phyloP scores from a whole-genome alignment of 164 flowering plant genomes.

The grape (Vitis vinifera) region ASM3070453v1 NC_081823.1:14963001-14963500 shows the following conservation, averaged over 20 bases:
- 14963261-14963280: not conserved
- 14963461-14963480: slow-evolving; percentile 2
- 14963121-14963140: too few relatives aligned
- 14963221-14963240: not conserved
- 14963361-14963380: slow-evolving; percentile 4
- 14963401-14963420: not conserved
- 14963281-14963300: not conserved
- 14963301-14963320: slow-evolving; percentile 6
- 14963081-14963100: too few relatives aligned
- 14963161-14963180: not conserved
- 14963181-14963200: not conserved
- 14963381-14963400: not conserved
- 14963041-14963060: too few relatives aligned
- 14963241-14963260: too few relatives aligned
- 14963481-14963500: not conserved
- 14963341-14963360: not conserved
- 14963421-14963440: not conserved
- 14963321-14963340: not conserved
- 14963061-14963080: too few relatives aligned
- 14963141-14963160: slow-evolving; percentile 1
- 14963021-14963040: slow-evolving; percentile 8
- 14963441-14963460: not conserved
- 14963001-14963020: slow-evolving; percentile 10
- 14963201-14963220: not conserved
- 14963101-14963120: too few relatives aligned